These are phyloP conservation scores for Phlebiopsis flavidoalba DNA, from an alignment of 768 basidiomycete species.

Conservation along the genomic window DNA sequence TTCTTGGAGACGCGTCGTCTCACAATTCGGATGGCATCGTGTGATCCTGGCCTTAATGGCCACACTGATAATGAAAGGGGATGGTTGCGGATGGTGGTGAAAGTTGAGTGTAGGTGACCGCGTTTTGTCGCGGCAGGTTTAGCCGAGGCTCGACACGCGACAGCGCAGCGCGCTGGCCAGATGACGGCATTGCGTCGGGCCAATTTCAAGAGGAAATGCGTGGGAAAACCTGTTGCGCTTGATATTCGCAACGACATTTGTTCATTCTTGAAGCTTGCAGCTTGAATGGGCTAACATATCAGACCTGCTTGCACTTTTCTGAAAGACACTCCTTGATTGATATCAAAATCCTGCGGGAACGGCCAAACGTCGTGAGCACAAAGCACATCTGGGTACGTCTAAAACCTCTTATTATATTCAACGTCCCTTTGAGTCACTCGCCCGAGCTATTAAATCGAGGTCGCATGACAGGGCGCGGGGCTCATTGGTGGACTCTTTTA, in stretches of 20 bases:
- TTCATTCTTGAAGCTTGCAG: no score
- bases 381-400: no score
- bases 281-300: not conserved
- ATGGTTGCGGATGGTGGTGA: not conserved
- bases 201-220: not conserved
- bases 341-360: no score
- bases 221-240: not conserved
- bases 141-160: not conserved
- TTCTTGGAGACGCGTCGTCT: not conserved
- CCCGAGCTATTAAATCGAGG: no score
- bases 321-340: no score
- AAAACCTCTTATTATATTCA: no score
- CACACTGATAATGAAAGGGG: not conserved
- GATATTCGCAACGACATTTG: not conserved
- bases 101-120: not conserved
- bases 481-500: no score
- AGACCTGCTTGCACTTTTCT: not conserved
- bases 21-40: slow-evolving; percentile 4
- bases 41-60: not conserved
- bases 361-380: no score
- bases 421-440: no score
- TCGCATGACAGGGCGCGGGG: no score
- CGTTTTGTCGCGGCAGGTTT: not conserved
- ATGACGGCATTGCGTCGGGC: not conserved
- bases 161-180: not conserved